phyloP scores from a whole-genome alignment of 2,329 filamentous ascomycete species.

The Colletotrichum sidae region DNA sequence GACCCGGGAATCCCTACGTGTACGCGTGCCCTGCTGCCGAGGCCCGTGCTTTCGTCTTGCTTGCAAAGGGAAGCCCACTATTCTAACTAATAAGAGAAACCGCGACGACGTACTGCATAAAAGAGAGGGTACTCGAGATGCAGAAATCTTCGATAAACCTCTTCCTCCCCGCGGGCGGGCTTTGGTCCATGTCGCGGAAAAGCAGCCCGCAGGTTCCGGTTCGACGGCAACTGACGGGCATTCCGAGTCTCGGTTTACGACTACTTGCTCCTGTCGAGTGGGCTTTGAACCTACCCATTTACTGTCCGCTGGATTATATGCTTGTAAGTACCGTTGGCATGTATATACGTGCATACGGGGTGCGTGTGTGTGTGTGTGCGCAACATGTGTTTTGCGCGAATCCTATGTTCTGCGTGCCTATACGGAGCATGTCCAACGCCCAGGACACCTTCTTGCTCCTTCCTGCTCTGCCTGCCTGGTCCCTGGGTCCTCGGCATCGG shows the following conservation, averaged over 20 bases:
- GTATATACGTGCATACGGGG: not conserved
- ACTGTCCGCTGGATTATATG: no score
- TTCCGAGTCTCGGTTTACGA: no score
- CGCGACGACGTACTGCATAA: not conserved
- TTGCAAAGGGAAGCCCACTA: not conserved
- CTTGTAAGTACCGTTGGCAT: no score
- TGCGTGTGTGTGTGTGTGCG: not conserved
- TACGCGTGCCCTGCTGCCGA: not conserved
- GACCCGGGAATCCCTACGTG: no score
- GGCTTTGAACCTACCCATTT: no score
- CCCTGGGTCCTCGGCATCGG: constrained; percentile 24
- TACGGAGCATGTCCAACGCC: not conserved
- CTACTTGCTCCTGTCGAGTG: no score
- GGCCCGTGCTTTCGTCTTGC: not conserved
- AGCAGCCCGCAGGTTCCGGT: not conserved
- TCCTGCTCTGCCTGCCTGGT: constrained; percentile 18
- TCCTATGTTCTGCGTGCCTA: not conserved
- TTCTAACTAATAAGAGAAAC: not conserved
- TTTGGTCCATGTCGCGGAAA: not conserved
- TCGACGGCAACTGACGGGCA: no score
- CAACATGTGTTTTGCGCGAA: no score
- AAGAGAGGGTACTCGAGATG: no score
- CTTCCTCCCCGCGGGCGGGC: not conserved
- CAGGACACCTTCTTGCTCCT: constrained; percentile 14
- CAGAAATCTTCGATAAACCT: not conserved